A percentile compares a stretch with the other conserved stretches of the same genome.
Conservation (phyloP, 2,329 filamentous ascomycete genomes). For the Fusarium tuaranense region DNA sequence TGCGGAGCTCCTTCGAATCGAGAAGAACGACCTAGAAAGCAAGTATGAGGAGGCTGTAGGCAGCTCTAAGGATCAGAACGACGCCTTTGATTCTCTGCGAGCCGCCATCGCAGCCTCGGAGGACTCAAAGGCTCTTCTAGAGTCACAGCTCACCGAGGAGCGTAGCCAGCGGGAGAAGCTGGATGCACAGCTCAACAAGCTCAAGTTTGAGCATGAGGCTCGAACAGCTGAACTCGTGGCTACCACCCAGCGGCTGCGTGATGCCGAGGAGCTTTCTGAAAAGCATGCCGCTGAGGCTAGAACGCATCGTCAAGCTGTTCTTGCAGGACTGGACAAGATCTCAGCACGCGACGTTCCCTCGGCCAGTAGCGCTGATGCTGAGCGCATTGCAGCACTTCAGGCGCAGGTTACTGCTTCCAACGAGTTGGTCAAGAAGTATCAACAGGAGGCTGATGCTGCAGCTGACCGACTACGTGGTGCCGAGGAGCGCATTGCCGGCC, state of each 20-base stretch:
- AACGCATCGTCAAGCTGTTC: constrained; percentile 84
- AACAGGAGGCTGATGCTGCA: constrained; percentile 86
- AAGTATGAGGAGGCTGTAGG: constrained; percentile 76
- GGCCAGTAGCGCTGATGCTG: constrained; percentile 63
- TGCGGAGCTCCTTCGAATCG: constrained; percentile 81
- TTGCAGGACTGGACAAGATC: constrained; percentile 85
- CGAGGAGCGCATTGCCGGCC: constrained; percentile 94
- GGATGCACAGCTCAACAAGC: constrained; percentile 79
- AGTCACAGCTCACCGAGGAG: constrained; percentile 87
- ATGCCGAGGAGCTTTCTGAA: constrained; percentile 89
- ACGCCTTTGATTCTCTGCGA: constrained; percentile 79
- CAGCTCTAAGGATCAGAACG: constrained; percentile 76
- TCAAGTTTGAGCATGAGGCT: constrained; percentile 87
- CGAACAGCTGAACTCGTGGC: constrained; percentile 81
- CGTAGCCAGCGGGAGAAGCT: constrained; percentile 78
- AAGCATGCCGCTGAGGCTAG: constrained; percentile 89
- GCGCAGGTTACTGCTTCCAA: constrained; percentile 84
- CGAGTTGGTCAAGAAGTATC: constrained; percentile 85
- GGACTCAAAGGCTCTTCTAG: constrained; percentile 80
- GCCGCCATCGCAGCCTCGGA: constrained; percentile 83
- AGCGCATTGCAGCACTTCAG: constrained; percentile 80
- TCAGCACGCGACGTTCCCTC: constrained; percentile 64
- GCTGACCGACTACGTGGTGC: constrained; percentile 91
- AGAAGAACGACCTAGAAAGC: constrained; percentile 81
- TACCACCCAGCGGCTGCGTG: constrained; percentile 78